These are phyloP conservation scores for Amphicarpaea edgeworthii DNA, from an alignment of 306 rosid genomes.

Conservation along the genomic window DNA sequence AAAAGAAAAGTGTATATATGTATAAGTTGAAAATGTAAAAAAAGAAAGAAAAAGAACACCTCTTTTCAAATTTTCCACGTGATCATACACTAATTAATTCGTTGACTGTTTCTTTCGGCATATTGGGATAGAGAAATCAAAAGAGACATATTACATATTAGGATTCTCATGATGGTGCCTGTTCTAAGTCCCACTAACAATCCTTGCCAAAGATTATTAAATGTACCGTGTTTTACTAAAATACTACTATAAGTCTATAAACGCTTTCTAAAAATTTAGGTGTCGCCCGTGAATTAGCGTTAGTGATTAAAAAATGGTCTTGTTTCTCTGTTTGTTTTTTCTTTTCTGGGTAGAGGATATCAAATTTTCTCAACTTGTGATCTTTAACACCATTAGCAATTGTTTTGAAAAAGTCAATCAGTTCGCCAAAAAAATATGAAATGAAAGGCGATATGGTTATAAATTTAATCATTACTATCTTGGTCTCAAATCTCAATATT, in stretches of 20 bases:
- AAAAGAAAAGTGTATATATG: not conserved
- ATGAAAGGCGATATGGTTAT: not conserved
- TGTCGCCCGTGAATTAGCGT: not conserved
- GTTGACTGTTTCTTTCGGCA: constrained; percentile 20
- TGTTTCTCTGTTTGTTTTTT: too few relatives aligned
- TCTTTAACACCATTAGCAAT: not conserved
- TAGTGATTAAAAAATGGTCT: not conserved
- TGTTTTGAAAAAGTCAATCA: constrained; percentile 2
- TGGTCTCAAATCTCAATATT: not conserved
- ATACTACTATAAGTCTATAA: too few relatives aligned
- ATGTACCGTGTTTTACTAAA: not conserved
- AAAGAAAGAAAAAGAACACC: not conserved
- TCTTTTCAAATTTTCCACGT: not conserved
- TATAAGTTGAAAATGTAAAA: not conserved
- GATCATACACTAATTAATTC: not conserved
- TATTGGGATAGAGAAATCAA: not conserved
- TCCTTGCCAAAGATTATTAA: not conserved
- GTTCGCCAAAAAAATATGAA: not conserved
- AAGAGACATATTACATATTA: not conserved
- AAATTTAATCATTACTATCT: constrained; percentile 5
- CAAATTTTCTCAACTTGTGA: not conserved
- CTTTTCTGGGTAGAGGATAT: not conserved
- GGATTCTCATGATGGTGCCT: constrained; percentile 18
- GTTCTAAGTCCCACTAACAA: not conserved
- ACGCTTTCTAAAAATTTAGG: not conserved